Base-by-base conservation (phyloP, 2,329 filamentous ascomycete species). In the Verticillium longisporum region DNA sequence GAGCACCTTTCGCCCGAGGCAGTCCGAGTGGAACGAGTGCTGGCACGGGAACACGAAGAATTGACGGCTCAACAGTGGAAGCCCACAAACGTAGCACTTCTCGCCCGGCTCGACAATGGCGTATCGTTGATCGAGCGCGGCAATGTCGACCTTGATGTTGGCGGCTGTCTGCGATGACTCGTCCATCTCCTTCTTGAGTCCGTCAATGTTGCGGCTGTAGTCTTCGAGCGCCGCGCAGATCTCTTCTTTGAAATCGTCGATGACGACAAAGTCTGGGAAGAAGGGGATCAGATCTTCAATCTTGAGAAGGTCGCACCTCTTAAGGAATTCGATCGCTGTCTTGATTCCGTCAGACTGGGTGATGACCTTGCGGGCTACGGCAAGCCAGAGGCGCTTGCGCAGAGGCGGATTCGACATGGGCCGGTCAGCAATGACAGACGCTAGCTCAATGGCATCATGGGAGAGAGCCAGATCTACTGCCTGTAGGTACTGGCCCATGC, bases 31-130 rank as follows among this genome's bases (percentile, higher is more conserved):
- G 71, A 99, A 99, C 3, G 93, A 91, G 75, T 99, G 95, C 78
- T 99, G 95, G 74, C 95, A 99, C 0, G 95, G 95, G 67, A 99
- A 99, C 18, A 99, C 95, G 68, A 98, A 99, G 76, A 99, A 99
- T 69, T 97, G 93, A 60, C 93, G 80, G 70, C 90, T 93, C 15
- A 99, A 81, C 60, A 99, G 77, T 10, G 95, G 95, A 61, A 98
- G 76, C 0, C 88, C 86, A 71, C 95, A 99, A 2, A 89, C 86
- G 77, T 94, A 96, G 74, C 95, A 99, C 71, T 91, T 88, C 79
- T 99, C 95, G 0, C 95, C 95, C 0, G 95, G 94, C 72, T 97
- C 93, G 6, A 99, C 95, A 64, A 99, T 96, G 1, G 94, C 95
- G 71, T 98, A 99, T 3, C 95, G 87, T 64, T 89, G 86, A 71